Evolutionary conservation across 768 basidiomycete species (phyloP), one percentile per base, ranked within the genome.

Genomic region (Fomitopsis pulvina): DNA sequence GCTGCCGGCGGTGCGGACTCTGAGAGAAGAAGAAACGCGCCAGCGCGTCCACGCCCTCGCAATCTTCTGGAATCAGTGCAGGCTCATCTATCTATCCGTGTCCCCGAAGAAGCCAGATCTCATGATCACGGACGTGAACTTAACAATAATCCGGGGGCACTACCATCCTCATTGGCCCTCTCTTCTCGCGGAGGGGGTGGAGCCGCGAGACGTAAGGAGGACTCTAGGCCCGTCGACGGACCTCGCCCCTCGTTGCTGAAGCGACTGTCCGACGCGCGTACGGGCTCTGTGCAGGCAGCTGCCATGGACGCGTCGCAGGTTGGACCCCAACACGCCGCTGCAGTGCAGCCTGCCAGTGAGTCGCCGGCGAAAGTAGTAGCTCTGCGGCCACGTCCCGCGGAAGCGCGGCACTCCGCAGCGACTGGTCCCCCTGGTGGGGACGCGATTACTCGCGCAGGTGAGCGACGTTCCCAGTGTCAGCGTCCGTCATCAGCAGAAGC

Each of bases 51-150:
- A 27, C 41, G 72, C 50, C 64, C 70, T 52, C 71, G 68, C 53
- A 73, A 64, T 54, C 66, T 80, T 28, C 64, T 68, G 38, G 71
- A 77, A 47, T 72, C 76, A 12, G 69, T 81, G 3, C 74, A 72
- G 34, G 73, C 74, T 1, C 70, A 80, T 59, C 71, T 81, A 43
- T 54, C 56, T 10, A 49, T 45, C 5, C 50, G 58, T 6, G 34
- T 45, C 4, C 27, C 39, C 37, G 18, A n/a, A n/a, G n/a, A n/a
- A n/a, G n/a, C n/a, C n/a, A n/a, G n/a, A 34, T 34, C n/a, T 34
- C 32, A 34, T n/a, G 32, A n/a, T 9, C 32, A 9, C 32, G 32
- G 9, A 34, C 10, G 9, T 10, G 10, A 34, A 34, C 32, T 10
- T n/a, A 34, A 34, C 9, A 34, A n/a, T 37, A 37, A 37, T 5